A percentile compares a stretch with the other conserved stretches of the same genome.
Conservation (phyloP, 352 stramenopile genomes). For the Plasmopara muralis region DNA sequence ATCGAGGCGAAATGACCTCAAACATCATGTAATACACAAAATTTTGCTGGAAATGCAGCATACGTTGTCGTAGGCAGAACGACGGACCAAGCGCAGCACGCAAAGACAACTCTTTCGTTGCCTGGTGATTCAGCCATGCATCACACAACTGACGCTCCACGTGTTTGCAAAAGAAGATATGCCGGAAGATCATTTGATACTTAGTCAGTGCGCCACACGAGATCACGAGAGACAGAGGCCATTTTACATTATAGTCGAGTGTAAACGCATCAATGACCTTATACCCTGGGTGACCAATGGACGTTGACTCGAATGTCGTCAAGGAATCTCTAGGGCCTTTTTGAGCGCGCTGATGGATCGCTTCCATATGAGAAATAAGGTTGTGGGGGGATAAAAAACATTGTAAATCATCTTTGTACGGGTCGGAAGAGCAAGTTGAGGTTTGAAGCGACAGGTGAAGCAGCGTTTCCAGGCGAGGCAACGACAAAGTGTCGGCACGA, state of each 20-base stretch:
- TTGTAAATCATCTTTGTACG: constrained; percentile 88
- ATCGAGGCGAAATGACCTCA: constrained; percentile 92
- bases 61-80: constrained; percentile 95
- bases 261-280: constrained; percentile 95
- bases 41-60: constrained; percentile 99
- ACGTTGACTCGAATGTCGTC: constrained; percentile 65
- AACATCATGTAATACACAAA: constrained; percentile 99
- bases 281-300: constrained; percentile 66
- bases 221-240: constrained; percentile 96
- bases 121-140: constrained; percentile 95
- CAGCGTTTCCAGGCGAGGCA: constrained; percentile 89
- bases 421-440: constrained; percentile 82
- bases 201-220: constrained; percentile 91
- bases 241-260: constrained; percentile 95
- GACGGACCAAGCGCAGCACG: constrained; percentile 85
- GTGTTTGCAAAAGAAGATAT: constrained; percentile 99
- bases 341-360: constrained; percentile 83
- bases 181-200: constrained; percentile 98
- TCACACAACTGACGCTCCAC: constrained; percentile 94
- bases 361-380: constrained; percentile 90
- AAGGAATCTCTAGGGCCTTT: constrained; percentile 58
- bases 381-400: constrained; percentile 83
- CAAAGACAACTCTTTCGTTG: constrained; percentile 86
- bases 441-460: constrained; percentile 92
- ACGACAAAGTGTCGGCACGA: constrained; percentile 78